Evolutionary conservation across 2,329 filamentous ascomycete species (phyloP), one percentile per base, ranked within the genome.

Genomic region (Fusarium sp.): DNA sequence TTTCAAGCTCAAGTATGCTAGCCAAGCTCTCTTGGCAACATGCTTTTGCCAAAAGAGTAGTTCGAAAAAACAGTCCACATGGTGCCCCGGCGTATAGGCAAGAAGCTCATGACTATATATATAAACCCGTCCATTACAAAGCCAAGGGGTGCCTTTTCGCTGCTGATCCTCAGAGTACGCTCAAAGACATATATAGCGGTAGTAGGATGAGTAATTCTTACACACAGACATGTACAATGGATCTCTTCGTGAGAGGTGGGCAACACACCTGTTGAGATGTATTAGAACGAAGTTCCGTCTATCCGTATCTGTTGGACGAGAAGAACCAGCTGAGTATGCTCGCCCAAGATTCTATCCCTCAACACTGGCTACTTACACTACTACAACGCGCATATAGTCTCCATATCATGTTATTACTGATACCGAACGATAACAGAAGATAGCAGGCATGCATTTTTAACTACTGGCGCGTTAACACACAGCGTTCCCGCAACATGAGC

Each of bases 181-280:
- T 48, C 3, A 16, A n/a, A 7, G 27, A 9, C 21, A 48, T n/a
- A 29, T 11, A 29, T 4, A 7, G 19, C 10, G 15, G 27, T 14
- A 9, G 16, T 4, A 10, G 14, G 27, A n/a, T 31, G 4, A 12
- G 21, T 8, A 31, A 6, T 5, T 48, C 27, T 31, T 18, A 31
- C 3, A 31, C 3, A 16, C 7, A 31, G 21, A 18, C n/a, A n/a
- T 31, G 3, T 8, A 5, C 1, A 31, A 48, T n/a, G 1, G 4
- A 31, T 12, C 4, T 12, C 27, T 9, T 48, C 7, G 15, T 12
- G 8, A 31, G 10, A n/a, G 27, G 33, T 35, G 33, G 33, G 33
- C 15, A 35, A 35, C 33, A 35, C 16, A 4, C 33, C 33, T 35
- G 33, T 18, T 35, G 16, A 35, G 7, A 35, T 45, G 19, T 19